Evolutionary conservation across 2,329 filamentous ascomycete species (phyloP).

Genomic region (Paramyrothecium sp.): DNA sequence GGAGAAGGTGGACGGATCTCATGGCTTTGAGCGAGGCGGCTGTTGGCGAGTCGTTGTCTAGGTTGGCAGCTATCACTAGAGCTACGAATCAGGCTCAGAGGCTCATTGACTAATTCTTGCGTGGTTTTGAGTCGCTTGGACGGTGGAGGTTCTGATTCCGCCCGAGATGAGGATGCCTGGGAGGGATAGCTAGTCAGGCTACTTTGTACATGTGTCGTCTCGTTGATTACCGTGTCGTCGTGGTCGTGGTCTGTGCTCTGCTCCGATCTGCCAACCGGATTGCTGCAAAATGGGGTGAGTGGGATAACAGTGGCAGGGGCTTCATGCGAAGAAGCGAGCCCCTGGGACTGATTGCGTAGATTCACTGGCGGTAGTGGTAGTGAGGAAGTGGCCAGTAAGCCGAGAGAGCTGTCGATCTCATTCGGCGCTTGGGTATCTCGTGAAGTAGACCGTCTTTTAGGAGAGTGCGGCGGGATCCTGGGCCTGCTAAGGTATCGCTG

Average conservation of each 20-base stretch:
- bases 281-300: conserved; percentile 15
- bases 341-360: no score
- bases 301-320: conserved; percentile 16
- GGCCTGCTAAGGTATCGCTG: conserved; percentile 43
- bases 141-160: conserved; percentile 27
- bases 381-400: not conserved
- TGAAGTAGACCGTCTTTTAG: not conserved
- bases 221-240: conserved; percentile 4
- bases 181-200: conserved; percentile 19
- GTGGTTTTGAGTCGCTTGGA: conserved; percentile 22
- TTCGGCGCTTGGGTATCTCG: not conserved
- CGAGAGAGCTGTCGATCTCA: conserved; percentile 9
- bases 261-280: not conserved
- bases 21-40: conserved; percentile 29
- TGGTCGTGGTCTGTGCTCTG: conserved; percentile 6
- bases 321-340: no score
- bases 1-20: conserved; percentile 57
- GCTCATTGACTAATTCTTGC: not conserved
- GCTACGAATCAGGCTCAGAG: conserved; percentile 19
- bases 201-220: conserved; percentile 31
- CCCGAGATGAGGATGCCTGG: conserved; percentile 14
- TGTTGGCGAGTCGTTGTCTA: conserved; percentile 7
- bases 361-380: not conserved
- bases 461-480: conserved; percentile 16
- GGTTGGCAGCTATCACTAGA: conserved; percentile 26